Evolutionary conservation across 345 rosid species (phyloP).

Genomic region (Noccaea caerulescens): DNA sequence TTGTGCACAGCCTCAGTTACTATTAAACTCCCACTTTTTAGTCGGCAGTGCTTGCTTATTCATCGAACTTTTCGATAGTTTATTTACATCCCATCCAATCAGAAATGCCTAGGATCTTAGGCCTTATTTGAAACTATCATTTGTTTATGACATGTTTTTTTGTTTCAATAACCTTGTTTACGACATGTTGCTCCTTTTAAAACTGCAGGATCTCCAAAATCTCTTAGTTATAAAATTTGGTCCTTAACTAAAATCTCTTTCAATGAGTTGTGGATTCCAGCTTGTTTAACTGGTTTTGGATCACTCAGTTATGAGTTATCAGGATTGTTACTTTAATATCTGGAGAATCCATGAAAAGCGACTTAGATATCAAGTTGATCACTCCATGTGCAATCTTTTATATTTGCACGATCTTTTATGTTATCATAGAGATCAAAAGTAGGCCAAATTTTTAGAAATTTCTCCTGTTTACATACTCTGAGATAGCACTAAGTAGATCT

Average conservation of each 20-base stretch:
- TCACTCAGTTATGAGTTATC: neutral
- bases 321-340: constrained; percentile 10
- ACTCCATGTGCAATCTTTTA: neutral
- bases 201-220: constrained; percentile 23
- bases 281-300: neutral
- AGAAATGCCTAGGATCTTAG: constrained; percentile 31
- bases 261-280: neutral
- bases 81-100: constrained; percentile 26
- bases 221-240: constrained; percentile 23
- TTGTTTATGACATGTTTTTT: constrained; percentile 8
- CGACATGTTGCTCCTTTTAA: constrained; percentile 24
- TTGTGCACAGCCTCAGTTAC: constrained; percentile 9
- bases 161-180: constrained; percentile 32
- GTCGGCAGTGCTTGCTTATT: neutral
- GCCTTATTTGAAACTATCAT: constrained; percentile 12
- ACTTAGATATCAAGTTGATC: constrained; percentile 21
- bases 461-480: neutral
- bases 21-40: neutral
- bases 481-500: constrained; percentile 4
- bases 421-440: constrained; percentile 14
- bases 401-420: neutral
- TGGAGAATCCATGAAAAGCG: constrained; percentile 5
- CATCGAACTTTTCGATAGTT: constrained; percentile 1
- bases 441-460: neutral
- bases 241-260: constrained; percentile 8